phyloP scores from a whole-genome alignment of 768 basidiomycete genomes.

The Lyophyllum semitale region DNA sequence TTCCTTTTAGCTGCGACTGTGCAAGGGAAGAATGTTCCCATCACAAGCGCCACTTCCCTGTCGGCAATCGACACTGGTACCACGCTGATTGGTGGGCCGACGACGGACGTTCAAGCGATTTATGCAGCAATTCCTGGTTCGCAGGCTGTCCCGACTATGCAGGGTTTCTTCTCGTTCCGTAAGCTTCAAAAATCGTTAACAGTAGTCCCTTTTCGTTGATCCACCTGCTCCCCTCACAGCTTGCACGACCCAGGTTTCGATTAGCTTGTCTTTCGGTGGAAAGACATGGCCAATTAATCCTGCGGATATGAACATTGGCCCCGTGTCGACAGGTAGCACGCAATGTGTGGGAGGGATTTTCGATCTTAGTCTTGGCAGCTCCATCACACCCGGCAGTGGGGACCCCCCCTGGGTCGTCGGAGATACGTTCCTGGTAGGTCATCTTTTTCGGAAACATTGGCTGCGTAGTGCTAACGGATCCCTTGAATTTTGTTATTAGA shows the following conservation, averaged over 20 bases:
- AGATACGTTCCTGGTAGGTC: constrained; percentile 69
- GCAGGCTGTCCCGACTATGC: constrained; percentile 34
- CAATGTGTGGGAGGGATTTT: constrained; percentile 71
- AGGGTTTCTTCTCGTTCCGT: constrained; percentile 87
- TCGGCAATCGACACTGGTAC: constrained; percentile 96
- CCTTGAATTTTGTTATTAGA: too few species aligned
- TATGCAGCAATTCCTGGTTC: constrained; percentile 69
- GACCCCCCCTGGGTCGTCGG: constrained; percentile 69
- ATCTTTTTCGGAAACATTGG: constrained; percentile 20
- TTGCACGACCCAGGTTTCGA: constrained; percentile 55
- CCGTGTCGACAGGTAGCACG: constrained; percentile 30
- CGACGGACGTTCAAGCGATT: constrained; percentile 55
- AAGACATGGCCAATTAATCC: constrained; percentile 74
- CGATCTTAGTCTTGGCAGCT: constrained; percentile 57
- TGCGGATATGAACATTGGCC: constrained; percentile 80
- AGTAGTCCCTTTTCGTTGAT: not conserved
- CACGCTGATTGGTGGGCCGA: constrained; percentile 88
- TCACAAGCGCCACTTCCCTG: constrained; percentile 46
- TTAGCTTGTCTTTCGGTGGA: constrained; percentile 78
- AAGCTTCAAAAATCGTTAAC: constrained; percentile 25
- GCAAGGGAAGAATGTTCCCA: constrained; percentile 47
- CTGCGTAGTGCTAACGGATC: not conserved
- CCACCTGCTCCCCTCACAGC: constrained; percentile 48
- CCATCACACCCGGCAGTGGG: constrained; percentile 37
- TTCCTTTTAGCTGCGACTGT: constrained; percentile 55